Base-by-base conservation (phyloP, 495 filamentous ascomycete species). In the Articulospora tetracladia region DNA sequence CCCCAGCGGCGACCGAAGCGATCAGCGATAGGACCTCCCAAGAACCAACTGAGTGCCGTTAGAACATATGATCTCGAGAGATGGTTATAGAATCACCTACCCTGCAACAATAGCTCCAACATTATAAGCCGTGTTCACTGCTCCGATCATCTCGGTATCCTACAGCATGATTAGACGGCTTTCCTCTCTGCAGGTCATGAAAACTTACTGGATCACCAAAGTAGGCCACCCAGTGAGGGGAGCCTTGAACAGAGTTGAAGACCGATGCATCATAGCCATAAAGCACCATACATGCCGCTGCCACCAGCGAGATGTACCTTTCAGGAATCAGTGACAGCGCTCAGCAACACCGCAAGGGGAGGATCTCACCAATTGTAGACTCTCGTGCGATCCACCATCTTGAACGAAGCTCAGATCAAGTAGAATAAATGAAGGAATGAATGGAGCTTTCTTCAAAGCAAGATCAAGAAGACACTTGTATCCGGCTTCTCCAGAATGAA, bases 201-300 rank as follows among this genome's bases (percentile, higher is more conserved):
- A 27, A 57, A 59, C 73, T 61, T 32, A 73, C 76, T 3, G 79
- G 76, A 25, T 83, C 56, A 57, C 82, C 73, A 69, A 87, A 86
- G 67, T 75, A 86, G 17, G 74, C 76, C 7, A 79, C 69, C 84
- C 84, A 86, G 62, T 85, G 80, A 8, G 76, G 67, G 8, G 79
- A 83, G 25, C 78, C 80, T 64, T 84, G 83, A 20, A 86, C 79
- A 23, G 83, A 82, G 67, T 86, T 86, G 74, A 78, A 87, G 11
- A 86, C 83, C 1, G 83, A 85, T 25, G 83, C 83, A 76, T 87
- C 84, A 60, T 85, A 87, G 12, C 85, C 84, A 65, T 85, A 86
- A 12, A 87, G 72, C 15, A 86, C 82, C 84, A 87, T 87, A 67
- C 83, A 86, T 69, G 81, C 75, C 63, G 84, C 83, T 32, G 83